A percentile compares a stretch with the other conserved stretches of the same genome.
Conservation (phyloP, 1,284 basidiomycete genomes). For the Puccinia novopanici region DNA sequence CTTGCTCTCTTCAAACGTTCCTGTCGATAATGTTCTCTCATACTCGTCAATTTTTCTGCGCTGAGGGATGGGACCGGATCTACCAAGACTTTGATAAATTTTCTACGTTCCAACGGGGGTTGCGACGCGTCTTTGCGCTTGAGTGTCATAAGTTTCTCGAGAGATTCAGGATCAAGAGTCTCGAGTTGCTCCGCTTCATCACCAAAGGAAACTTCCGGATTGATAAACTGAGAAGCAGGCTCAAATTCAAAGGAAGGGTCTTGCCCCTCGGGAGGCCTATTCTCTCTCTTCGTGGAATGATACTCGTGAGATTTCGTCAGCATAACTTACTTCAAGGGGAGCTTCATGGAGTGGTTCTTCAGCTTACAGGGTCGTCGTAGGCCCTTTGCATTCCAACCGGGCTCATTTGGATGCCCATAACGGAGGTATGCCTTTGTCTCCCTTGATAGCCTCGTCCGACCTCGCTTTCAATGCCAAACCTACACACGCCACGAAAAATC, state of each 20-base stretch:
- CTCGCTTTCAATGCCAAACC: conserved; percentile 33
- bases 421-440: conserved; percentile 17
- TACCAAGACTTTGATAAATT: conserved; percentile 34
- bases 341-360: not conserved
- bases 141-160: not conserved
- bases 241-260: conserved; percentile 22
- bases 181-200: not conserved
- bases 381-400: conserved; percentile 17
- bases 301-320: no score
- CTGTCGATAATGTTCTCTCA: conserved; percentile 31
- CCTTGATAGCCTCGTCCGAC: conserved; percentile 18
- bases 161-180: conserved; percentile 22
- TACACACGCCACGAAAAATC: not conserved
- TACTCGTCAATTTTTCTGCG: conserved; percentile 19
- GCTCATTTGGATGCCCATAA: conserved; percentile 20
- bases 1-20: conserved; percentile 22
- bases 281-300: conserved; percentile 1
- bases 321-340: no score
- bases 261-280: not conserved
- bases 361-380: not conserved
- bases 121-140: conserved; percentile 24
- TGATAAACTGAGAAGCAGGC: conserved; percentile 13
- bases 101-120: conserved; percentile 10
- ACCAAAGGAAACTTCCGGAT: not conserved
- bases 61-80: conserved; percentile 25